phyloP scores from a whole-genome alignment of 2,329 filamentous ascomycete species.

The Shiraia bambusicola region DNA sequence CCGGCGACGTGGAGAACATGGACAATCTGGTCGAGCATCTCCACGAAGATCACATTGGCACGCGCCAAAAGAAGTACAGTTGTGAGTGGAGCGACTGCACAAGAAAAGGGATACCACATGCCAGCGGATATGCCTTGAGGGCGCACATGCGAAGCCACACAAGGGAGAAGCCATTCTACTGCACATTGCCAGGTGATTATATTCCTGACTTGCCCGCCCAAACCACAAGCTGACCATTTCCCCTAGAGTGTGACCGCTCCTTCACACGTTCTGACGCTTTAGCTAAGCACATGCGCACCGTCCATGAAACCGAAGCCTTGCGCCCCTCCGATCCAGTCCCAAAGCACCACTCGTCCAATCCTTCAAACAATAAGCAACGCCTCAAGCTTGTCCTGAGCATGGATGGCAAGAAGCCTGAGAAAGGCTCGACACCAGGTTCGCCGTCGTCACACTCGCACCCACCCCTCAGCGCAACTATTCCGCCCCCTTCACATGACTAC shows the following conservation, averaged over 20 bases:
- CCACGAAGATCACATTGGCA: slow-evolving; percentile 91
- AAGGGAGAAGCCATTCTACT: slow-evolving; percentile 97
- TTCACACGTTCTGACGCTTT: slow-evolving; percentile 95
- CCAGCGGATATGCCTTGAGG: slow-evolving; percentile 91
- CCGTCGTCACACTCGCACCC: slow-evolving; percentile 34
- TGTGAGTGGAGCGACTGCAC: slow-evolving; percentile 94
- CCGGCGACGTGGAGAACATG: slow-evolving; percentile 53
- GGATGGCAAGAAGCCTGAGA: slow-evolving; percentile 31
- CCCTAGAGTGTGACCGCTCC: slow-evolving; percentile 92
- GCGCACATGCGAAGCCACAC: slow-evolving; percentile 98
- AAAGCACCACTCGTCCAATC: slow-evolving; percentile 58
- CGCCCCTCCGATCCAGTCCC: slow-evolving; percentile 73
- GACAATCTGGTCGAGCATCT: slow-evolving; percentile 55
- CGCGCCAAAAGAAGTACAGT: slow-evolving; percentile 92
- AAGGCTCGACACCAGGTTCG: slow-evolving; percentile 39
- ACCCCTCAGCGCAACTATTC: slow-evolving; percentile 23
- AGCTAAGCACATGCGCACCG: slow-evolving; percentile 97
- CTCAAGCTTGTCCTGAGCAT: slow-evolving; percentile 48
- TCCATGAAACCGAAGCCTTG: slow-evolving; percentile 93
- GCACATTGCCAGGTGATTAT: slow-evolving; percentile 80
- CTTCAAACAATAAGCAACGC: slow-evolving; percentile 50
- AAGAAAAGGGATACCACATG: slow-evolving; percentile 86
- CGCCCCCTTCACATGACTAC: slow-evolving; percentile 41
- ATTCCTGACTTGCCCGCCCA: neutral
- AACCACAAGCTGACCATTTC: slow-evolving; percentile 4